Evolutionary conservation across 2,329 filamentous ascomycete species (phyloP).

Genomic region (Calonectria crousiana): DNA sequence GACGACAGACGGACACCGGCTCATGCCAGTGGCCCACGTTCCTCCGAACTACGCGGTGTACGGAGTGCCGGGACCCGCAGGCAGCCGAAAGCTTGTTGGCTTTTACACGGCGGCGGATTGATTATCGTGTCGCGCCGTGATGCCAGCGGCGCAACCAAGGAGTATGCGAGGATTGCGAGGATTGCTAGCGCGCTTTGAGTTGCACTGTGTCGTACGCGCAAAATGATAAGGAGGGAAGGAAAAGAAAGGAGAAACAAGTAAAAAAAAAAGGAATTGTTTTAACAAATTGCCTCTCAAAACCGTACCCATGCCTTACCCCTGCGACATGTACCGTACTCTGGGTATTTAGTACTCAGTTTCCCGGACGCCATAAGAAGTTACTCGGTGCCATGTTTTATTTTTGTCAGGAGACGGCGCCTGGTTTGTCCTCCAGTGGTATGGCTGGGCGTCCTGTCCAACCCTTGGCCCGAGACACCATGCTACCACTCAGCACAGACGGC

Average conservation of each 20-base stretch:
- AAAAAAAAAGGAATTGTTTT: constrained; percentile 13
- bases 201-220: constrained; percentile 9
- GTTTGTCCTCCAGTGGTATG: constrained; percentile 1
- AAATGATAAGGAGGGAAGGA: constrained; percentile 20
- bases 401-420: not conserved
- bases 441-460: constrained; percentile 8
- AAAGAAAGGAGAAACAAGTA: constrained; percentile 24
- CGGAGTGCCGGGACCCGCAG: constrained; percentile 22
- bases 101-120: constrained; percentile 15
- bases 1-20: constrained; percentile 17
- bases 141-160: not conserved
- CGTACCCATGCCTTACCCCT: constrained; percentile 17
- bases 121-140: not conserved
- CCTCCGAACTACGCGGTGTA: constrained; percentile 15
- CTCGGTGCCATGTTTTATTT: constrained; percentile 9
- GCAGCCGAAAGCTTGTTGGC: constrained; percentile 18
- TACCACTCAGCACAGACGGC: constrained; percentile 1
- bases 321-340: constrained; percentile 4
- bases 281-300: not conserved
- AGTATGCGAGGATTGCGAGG: constrained; percentile 7
- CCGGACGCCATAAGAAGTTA: not conserved
- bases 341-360: constrained; percentile 3
- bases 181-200: constrained; percentile 14
- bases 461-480: constrained; percentile 19
- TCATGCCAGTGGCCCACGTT: constrained; percentile 15